Evolutionary conservation across 371 early-diverging fungal species (phyloP), one percentile per base, ranked within the genome.

Genomic region (Saksenaea oblongispora): DNA sequence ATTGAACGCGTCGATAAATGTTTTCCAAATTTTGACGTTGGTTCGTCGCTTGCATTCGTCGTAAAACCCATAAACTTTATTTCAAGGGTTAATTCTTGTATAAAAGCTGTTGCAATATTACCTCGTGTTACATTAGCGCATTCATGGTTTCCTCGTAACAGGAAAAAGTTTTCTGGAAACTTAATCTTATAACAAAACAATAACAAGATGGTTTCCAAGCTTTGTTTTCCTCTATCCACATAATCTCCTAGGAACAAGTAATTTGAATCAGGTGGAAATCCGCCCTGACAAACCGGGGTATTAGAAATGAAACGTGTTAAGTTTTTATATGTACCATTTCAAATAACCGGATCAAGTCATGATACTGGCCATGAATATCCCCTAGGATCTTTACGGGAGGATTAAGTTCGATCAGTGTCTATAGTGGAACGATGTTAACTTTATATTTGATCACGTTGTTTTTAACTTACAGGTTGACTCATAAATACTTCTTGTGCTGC

Each of bases 21-120:
- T 89, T 75, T 94, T 93, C 96, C 93, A 99, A 66, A 95, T 80
- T 74, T 95, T 94, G 75, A 93, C 91, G 76, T 90, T 93, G 79
- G 95, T 95, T 60, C 96, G 84, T 60, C 95, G 85, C 70, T 95
- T 95, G 84, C 98, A 98, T 86, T 99, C 99, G 71, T 98, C 99
- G 71, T 96, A 99, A 76, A 99, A 99, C 7, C 99, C 99, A 73
- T 99, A 99, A 64, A 98, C 95, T 72, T 3, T 47, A 18, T 34
- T 61, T 31, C 17, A 28, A 47, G 22, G 17, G 34, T 15, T 5
- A 24, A 36, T 51, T 34, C 13, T 60, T 37, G 18, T 11, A 15
- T 7, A 11, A n/a, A 17, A 55, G 34, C 3, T 36, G 8, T 41
- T 34, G 47, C 34, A 39, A 1, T 59, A 75, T 79, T 74, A 79